phyloP scores from a whole-genome alignment of 257 asterid genomes.

The Solanum commersonii region DNA sequence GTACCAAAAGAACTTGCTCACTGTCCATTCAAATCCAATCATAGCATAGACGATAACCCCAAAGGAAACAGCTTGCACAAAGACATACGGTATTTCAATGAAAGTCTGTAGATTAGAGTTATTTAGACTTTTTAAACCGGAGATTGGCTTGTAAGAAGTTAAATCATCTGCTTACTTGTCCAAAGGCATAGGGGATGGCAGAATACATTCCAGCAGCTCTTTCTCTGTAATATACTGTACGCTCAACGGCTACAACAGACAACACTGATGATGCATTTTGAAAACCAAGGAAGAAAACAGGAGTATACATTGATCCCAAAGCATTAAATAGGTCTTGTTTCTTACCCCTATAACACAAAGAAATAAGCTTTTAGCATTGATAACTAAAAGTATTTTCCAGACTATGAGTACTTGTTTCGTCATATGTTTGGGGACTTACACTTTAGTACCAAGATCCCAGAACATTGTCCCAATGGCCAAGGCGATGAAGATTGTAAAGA shows the following conservation, averaged over 20 bases:
- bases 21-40: not conserved
- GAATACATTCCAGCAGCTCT: not conserved
- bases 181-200: not conserved
- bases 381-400: not conserved
- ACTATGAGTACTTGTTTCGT: not conserved
- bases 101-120: not conserved
- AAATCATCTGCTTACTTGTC: not conserved
- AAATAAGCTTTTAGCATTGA: not conserved
- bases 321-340: not conserved
- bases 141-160: not conserved
- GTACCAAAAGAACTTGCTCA: not conserved
- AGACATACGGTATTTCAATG: not conserved
- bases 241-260: not conserved
- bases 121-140: not conserved
- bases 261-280: not conserved
- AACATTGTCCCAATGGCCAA: constrained; percentile 64
- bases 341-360: not conserved
- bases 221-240: not conserved
- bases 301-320: not conserved
- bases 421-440: constrained; percentile 15
- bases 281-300: not conserved
- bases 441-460: constrained; percentile 58
- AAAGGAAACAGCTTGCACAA: not conserved
- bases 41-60: not conserved
- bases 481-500: constrained; percentile 51